Evolutionary conservation across 2,329 filamentous ascomycete genomes (phyloP).

Genomic region (Trichothecium roseum): DNA sequence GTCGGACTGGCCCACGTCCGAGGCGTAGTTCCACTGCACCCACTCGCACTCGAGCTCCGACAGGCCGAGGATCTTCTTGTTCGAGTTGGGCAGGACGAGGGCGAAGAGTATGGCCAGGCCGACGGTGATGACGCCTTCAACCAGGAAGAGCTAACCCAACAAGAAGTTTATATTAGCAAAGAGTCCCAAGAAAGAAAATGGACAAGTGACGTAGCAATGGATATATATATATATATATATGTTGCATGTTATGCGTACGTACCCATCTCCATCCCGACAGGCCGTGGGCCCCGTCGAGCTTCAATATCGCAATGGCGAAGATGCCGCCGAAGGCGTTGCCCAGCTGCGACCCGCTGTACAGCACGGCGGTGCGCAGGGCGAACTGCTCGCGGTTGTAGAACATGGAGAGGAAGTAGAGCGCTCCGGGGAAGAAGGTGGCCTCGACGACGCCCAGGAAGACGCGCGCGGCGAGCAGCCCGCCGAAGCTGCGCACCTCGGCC

Average conservation of each 20-base stretch:
- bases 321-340: slow-evolving; percentile 39
- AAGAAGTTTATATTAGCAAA: not conserved
- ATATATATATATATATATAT: too few relatives aligned
- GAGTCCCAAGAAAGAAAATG: not conserved
- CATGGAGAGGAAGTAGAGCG: slow-evolving; percentile 27
- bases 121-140: slow-evolving; percentile 55
- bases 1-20: slow-evolving; percentile 57
- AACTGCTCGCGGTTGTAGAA: slow-evolving; percentile 30
- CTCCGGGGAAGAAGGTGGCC: slow-evolving; percentile 27
- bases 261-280: slow-evolving; percentile 43
- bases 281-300: slow-evolving; percentile 32
- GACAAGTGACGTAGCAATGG: too few relatives aligned
- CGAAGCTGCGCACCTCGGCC: slow-evolving; percentile 21
- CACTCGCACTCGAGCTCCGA: slow-evolving; percentile 32
- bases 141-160: not conserved
- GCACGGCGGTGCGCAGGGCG: slow-evolving; percentile 21
- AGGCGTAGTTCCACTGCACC: slow-evolving; percentile 50
- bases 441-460: slow-evolving; percentile 24
- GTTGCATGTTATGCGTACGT: too few relatives aligned
- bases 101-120: slow-evolving; percentile 44
- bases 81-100: slow-evolving; percentile 50
- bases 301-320: slow-evolving; percentile 36
- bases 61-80: slow-evolving; percentile 19
- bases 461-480: slow-evolving; percentile 20
- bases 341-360: slow-evolving; percentile 23